These are phyloP conservation scores for Leishmania guyanensis DNA, from an alignment of 208 protist species.

Conservation along the genomic window DNA sequence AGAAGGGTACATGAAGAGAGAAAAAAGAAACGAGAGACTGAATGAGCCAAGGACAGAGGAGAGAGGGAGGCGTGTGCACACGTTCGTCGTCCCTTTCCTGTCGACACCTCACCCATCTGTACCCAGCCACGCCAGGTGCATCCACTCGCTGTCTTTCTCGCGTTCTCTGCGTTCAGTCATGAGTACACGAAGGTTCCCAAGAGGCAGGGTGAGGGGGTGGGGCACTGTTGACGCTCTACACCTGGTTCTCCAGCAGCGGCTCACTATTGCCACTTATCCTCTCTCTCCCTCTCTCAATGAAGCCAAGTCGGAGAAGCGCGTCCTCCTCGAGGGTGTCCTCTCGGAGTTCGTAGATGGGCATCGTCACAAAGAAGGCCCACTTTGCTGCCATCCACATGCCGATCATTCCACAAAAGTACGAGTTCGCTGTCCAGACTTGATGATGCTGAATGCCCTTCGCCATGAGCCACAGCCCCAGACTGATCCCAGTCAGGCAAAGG, in stretches of 20 bases:
- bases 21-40: background rate
- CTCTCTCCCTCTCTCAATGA: background rate
- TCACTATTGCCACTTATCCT: background rate
- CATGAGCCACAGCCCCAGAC: constrained; percentile 64
- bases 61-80: background rate
- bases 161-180: background rate
- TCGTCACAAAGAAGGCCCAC: constrained; percentile 67
- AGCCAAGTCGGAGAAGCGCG: constrained; percentile 19
- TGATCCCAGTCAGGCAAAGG: constrained; percentile 38
- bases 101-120: background rate
- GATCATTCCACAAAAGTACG: constrained; percentile 79
- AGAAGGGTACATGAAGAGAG: background rate
- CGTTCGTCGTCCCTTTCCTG: background rate
- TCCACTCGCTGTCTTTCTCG: background rate
- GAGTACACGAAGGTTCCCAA: background rate
- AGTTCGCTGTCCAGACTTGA: constrained; percentile 60
- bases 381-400: constrained; percentile 65
- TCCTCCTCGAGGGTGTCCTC: constrained; percentile 49
- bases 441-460: constrained; percentile 44
- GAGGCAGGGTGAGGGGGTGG: background rate
- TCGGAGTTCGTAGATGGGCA: constrained; percentile 48
- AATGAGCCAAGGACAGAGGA: background rate
- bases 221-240: background rate
- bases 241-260: constrained; percentile 6
- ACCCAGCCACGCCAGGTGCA: background rate